Evolutionary conservation across 2,329 filamentous ascomycete species (phyloP).

Genomic region (Ambrosiella cleistominuta): DNA sequence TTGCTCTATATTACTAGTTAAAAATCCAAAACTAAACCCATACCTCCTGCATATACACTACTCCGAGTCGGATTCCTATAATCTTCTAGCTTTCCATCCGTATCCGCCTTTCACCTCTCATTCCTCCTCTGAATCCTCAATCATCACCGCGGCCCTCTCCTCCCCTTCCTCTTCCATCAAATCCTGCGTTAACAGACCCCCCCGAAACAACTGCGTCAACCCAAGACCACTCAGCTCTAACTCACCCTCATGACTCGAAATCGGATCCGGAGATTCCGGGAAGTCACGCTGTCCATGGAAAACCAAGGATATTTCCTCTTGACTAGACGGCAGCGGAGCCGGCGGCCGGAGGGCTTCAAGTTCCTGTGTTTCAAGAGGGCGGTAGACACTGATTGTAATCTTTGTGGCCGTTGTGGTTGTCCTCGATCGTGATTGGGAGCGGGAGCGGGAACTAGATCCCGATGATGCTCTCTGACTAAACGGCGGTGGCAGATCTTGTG

Average conservation of each 20-base stretch:
- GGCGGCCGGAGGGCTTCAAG: no score
- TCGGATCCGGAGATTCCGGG: not conserved
- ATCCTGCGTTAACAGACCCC: conserved; percentile 34
- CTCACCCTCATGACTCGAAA: conserved; percentile 14
- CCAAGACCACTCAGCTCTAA: conserved; percentile 11
- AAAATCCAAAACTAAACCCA: not conserved
- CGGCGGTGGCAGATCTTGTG: not conserved
- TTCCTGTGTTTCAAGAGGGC: no score
- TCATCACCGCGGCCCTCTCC: conserved; percentile 18
- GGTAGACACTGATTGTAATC: no score
- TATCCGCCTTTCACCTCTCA: conserved; percentile 14
- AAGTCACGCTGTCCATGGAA: no score
- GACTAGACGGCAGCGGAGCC: no score
- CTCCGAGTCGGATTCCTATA: not conserved
- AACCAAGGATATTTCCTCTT: no score
- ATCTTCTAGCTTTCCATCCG: not conserved
- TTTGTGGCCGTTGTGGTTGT: no score
- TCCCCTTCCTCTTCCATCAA: conserved; percentile 22
- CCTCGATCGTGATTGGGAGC: no score
- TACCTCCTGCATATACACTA: not conserved
- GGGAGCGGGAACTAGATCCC: no score
- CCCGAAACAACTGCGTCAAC: conserved; percentile 32
- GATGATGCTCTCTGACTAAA: no score
- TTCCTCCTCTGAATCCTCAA: conserved; percentile 22
- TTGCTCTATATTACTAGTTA: no score